Conservation (phyloP, 495 filamentous ascomycete species). For the Penicillium arizonense region DNA sequence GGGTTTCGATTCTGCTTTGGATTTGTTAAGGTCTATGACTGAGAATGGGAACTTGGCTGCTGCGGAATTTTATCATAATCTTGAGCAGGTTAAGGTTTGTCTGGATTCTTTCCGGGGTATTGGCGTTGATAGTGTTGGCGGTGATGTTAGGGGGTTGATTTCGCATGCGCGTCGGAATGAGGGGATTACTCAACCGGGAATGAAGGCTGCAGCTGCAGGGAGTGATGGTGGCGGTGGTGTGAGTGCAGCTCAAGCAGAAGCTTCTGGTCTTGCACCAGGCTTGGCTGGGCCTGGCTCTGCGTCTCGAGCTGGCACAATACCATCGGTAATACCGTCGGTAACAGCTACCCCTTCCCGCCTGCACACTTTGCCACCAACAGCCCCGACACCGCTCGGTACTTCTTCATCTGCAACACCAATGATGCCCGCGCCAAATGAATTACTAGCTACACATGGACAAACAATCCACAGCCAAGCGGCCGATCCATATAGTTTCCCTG, state of each 20-base stretch:
- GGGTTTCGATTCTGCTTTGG: conserved; percentile 39
- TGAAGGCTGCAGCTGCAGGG: too few species aligned
- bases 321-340: not conserved
- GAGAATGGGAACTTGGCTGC: conserved; percentile 44
- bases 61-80: conserved; percentile 38
- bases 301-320: too few species aligned
- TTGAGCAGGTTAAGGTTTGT: conserved; percentile 36
- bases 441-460: not conserved
- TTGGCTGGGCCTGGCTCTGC: too few species aligned
- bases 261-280: too few species aligned
- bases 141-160: too few species aligned
- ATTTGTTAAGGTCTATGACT: conserved; percentile 39
- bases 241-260: too few species aligned
- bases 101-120: conserved; percentile 24
- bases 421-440: conserved; percentile 3
- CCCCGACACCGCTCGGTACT: not conserved
- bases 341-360: not conserved
- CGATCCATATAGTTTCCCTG: conserved; percentile 14
- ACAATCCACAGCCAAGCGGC: not conserved
- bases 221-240: too few species aligned
- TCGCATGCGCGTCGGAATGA: not conserved
- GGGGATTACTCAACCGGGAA: not conserved
- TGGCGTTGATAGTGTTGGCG: not conserved
- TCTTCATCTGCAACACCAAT: not conserved
- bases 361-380: not conserved